Conservation (phyloP, 306 rosid genomes). For the Vicia faba region DNA sequence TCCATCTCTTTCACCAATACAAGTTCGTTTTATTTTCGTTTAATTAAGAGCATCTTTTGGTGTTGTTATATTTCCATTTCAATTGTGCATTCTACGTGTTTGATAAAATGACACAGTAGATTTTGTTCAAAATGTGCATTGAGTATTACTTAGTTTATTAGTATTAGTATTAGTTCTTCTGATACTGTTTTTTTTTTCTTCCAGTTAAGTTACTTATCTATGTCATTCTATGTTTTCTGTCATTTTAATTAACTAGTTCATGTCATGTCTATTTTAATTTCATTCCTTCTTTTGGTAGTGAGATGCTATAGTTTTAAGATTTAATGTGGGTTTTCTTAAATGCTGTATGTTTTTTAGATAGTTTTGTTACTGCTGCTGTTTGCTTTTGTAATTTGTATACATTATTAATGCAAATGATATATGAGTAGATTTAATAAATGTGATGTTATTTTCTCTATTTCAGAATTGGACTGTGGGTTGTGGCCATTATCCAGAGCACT, state of each 20-base stretch:
- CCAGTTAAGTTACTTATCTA: too few relatives aligned
- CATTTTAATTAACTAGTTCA: background rate
- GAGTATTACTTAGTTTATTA: background rate
- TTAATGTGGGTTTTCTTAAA: too few relatives aligned
- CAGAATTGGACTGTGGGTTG: too few relatives aligned
- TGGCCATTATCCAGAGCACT: too few relatives aligned
- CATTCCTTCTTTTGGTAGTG: background rate
- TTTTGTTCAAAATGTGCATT: background rate
- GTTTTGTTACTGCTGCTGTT: background rate
- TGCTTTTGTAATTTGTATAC: background rate
- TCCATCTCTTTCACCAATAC: background rate
- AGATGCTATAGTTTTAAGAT: background rate
- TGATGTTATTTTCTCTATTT: too few relatives aligned
- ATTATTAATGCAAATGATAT: background rate
- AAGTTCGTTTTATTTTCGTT: too few relatives aligned
- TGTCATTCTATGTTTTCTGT: background rate
- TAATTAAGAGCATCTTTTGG: too few relatives aligned
- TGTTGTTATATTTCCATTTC: too few relatives aligned
- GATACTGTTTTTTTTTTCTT: too few relatives aligned
- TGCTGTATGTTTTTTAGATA: background rate
- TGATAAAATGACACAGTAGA: background rate
- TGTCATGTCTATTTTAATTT: background rate
- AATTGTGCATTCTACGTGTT: background rate
- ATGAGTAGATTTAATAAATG: background rate
- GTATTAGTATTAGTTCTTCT: background rate